These are phyloP conservation scores for Achaetomiella virescens DNA, from an alignment of 495 filamentous ascomycete species.

Conservation along the genomic window DNA sequence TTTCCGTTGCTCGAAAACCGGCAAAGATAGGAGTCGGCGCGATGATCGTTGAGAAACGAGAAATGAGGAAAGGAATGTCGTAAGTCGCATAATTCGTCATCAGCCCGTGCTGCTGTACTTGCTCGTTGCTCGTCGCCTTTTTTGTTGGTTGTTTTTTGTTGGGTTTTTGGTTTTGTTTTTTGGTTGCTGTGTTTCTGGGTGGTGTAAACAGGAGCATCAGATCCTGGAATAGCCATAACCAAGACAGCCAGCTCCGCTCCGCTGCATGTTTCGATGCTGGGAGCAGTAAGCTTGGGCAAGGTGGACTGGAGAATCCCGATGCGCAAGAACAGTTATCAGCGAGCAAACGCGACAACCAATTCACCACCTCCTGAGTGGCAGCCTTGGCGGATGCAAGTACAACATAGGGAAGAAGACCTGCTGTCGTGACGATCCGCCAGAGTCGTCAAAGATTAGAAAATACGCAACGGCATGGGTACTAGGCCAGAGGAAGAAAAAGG, in stretches of 20 bases:
- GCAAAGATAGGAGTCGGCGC: conserved; percentile 2
- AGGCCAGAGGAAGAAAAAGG: not conserved
- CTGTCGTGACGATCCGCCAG: not conserved
- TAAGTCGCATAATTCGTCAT: conserved; percentile 25
- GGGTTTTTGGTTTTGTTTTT: too few species aligned
- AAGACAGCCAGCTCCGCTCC: conserved; percentile 7
- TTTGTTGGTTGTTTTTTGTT: not conserved
- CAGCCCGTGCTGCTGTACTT: conserved; percentile 3
- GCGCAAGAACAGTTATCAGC: not conserved
- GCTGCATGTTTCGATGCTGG: not conserved
- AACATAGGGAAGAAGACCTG: not conserved
- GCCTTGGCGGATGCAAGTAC: not conserved
- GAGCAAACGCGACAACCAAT: conserved; percentile 4
- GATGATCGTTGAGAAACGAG: conserved; percentile 2
- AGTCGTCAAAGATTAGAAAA: conserved; percentile 4
- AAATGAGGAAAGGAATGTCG: conserved; percentile 13
- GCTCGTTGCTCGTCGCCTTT: not conserved
- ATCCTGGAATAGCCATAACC: conserved; percentile 17
- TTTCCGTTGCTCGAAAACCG: not conserved
- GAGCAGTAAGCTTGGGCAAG: not conserved
- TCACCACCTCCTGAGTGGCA: not conserved
- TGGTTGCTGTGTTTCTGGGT: not conserved
- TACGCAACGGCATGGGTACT: not conserved
- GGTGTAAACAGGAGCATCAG: conserved; percentile 10
- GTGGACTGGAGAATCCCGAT: not conserved